Evolutionary conservation across 225 moss, liverwort and hornwort species (phyloP), one percentile per base, ranked within the genome.

Genomic region (Pseudoscleropodium purum): DNA sequence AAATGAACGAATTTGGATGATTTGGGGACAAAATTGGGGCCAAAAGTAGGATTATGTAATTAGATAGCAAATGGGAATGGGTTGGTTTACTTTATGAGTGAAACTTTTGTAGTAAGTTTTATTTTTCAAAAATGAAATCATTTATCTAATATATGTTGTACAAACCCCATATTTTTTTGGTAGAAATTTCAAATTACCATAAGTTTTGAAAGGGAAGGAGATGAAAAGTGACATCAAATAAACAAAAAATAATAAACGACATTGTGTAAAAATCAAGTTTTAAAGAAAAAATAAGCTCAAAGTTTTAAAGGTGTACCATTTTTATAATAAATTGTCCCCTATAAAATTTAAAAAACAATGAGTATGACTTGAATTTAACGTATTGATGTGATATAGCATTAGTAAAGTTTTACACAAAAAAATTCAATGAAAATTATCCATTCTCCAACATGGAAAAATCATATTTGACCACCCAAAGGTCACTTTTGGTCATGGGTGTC

Each of bases 31-130:
- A 3, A 70, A 39, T 25, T 39, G 25, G 41, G 1, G 15, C 5
- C 26, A 8, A 26, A 8, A 41, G 9, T 26, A 70, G 5, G 26
- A 72, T 41, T 26, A 26, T 1, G 0, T 0, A 70, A 72, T 39
- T 25, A 72, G 37, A 5, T 1, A 9, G 0, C 1, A 0, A 72
- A 25, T 0, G 0, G 1, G 1, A 72, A 72, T 72, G 8, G 41
- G 0, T 3, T 41, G 8, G 39, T 6, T 6, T 29, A 43, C 26
- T 11, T 30, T 31, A 5, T 31, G 11, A 47, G 7, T 33, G 20
- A 8, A 75, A 75, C 0, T 31, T 75, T 7, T 75, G 12, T 49
- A 24, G 24, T 59, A 59, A 6, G 7, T 19, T 49, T 49, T 47
- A 11, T 33, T 49, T 49, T 33, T 31, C 0, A 47, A 0, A 75